Base-by-base conservation (phyloP, 2,329 filamentous ascomycete genomes). In the Pseudocercospora ulei region DNA sequence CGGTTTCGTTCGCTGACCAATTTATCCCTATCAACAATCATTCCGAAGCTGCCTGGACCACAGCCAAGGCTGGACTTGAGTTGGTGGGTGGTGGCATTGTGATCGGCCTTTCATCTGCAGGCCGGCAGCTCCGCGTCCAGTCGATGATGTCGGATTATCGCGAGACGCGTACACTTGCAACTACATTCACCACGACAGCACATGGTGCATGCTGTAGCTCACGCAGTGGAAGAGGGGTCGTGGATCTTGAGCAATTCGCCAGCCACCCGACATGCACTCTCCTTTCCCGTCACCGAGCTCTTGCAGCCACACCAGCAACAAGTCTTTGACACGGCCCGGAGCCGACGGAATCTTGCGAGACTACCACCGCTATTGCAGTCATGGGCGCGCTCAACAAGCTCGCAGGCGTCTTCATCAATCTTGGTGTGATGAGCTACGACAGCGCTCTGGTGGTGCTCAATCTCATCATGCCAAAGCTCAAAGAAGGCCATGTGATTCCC, bases 381-480 rank as follows among this genome's bases (percentile, higher is more conserved):
- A 53, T 53, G 50, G 47, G 49, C 19, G 37, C 52, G 14, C 16
- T 52, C 20, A 41, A 38, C 17, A 53, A 53, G 29, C 27, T 53
- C 30, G 45, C 35, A n/a, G 41, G 44, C 14, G 40, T 49, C 8
- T 54, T 64, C 37, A 52, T 62, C 42, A 56, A 61, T 45, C 41
- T 62, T 14, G 56, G 57, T 19, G 58, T 65, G 35, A 55, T 65
- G 26, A 46, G 50, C 26, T 64, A 61, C 60, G 62, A 65, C 48
- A 61, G 62, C 38, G 49, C 48, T 26, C 52, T 64, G 30, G 61
- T 62, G 38, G 38, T 62, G 31, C 52, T 61, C 18, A 65, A 65
- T 41, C 46, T 62, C 19, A 20, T 64, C 17, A 57, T 58, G 19
- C 61, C 62, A 9, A 54, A 58, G 24, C 54, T 54, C 40, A 60